These are phyloP conservation scores for Kregervanrija fluxuum DNA, from an alignment of 805 yeast genomes.

Conservation along the genomic window DNA sequence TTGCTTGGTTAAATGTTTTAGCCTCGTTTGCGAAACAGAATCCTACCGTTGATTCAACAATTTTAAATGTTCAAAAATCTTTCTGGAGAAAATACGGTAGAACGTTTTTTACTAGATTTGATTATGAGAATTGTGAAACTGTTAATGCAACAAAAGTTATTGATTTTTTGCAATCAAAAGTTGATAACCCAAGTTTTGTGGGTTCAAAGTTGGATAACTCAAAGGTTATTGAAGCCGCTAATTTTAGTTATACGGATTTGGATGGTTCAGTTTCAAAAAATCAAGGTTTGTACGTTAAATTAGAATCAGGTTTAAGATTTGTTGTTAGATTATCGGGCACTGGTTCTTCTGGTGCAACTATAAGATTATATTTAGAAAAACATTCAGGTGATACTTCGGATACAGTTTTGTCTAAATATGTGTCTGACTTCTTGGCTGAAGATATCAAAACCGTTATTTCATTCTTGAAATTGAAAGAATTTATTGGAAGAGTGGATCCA, in stretches of 20 bases:
- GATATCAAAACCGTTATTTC: conserved; percentile 58
- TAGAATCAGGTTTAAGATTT: conserved; percentile 75
- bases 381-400: conserved; percentile 55
- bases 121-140: conserved; percentile 74
- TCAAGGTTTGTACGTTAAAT: conserved; percentile 84
- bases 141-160: conserved; percentile 73
- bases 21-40: conserved; percentile 66
- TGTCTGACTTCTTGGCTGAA: conserved; percentile 59
- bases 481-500: conserved; percentile 77
- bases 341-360: conserved; percentile 96
- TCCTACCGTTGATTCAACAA: conserved; percentile 46
- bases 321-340: conserved; percentile 93
- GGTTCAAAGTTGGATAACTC: conserved; percentile 43
- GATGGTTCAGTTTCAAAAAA: conserved; percentile 85
- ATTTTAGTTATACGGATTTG: conserved; percentile 87
- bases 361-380: conserved; percentile 84
- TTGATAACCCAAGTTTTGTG: conserved; percentile 32
- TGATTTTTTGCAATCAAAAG: conserved; percentile 36
- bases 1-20: conserved; percentile 93
- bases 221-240: conserved; percentile 68
- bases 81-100: conserved; percentile 94
- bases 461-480: conserved; percentile 65
- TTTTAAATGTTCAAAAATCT: conserved; percentile 68
- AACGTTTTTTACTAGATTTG: conserved; percentile 95
- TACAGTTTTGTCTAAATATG: conserved; percentile 36